Base-by-base conservation (phyloP, 345 rosid genomes). In the Heritiera littoralis region DNA sequence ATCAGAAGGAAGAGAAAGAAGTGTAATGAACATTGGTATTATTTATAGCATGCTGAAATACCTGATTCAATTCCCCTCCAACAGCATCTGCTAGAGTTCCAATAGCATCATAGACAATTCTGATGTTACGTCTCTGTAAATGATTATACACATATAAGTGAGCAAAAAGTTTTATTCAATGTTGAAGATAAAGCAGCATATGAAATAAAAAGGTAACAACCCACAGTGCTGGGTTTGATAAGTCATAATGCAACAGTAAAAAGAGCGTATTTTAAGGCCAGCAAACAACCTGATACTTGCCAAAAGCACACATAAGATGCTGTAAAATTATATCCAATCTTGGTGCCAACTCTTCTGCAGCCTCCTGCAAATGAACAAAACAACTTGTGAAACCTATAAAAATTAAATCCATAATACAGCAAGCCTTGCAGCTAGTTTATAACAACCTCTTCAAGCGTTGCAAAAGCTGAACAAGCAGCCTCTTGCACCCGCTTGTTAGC, bases 391-490 rank as follows among this genome's bases (percentile, higher is more conserved):
- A 75, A 56, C 83, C 61, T 75, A 38, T n/a, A 55, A 66, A 59
- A 35, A 38, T 41, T 51, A 38, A 61, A 83, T 61, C 51, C 76
- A 46, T 72, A 72, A 84, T 5, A 43, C 52, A 78, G 73, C 72
- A 66, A 68, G 18, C 65, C 13, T 63, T 60, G 30, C 49, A n/a
- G 23, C n/a, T 61, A 15, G 61, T 72, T 45, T 38, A 51, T 65
- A 84, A 66, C 28, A 84, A 96, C 99, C 99, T 96, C 99, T 87
- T 90, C 98, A 81, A 96, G 84, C 46, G 98, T 96, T 35, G 98
- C 98, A 87, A 96, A 92, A 75, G 99, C 98, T 67, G 99, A 96
- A 87, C 99, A 96, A 67, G 99, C 99, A 80, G 99, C 99, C 86
- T 94, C 98, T 83, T 96, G 99, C 66, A 96, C 99, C 76, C 98